Evolutionary conservation across 768 basidiomycete species (phyloP).

Genomic region (Cubamyces lactineus): DNA sequence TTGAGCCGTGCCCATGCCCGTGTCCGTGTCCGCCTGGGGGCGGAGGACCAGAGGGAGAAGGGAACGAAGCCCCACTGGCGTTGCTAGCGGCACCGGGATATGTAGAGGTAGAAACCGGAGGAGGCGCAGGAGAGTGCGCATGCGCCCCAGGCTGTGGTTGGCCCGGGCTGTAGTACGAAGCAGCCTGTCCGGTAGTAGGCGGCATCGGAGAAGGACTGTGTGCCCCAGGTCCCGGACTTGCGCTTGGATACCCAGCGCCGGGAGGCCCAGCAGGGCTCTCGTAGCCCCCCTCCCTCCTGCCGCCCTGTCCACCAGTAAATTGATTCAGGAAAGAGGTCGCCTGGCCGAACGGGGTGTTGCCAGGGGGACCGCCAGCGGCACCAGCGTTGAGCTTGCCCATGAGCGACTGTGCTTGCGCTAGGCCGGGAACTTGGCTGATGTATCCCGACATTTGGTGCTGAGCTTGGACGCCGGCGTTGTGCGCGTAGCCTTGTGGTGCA

Average conservation of each 20-base stretch:
- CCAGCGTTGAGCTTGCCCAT: slow-evolving; percentile 19
- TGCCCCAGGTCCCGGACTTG: not conserved
- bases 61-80: slow-evolving; percentile 6
- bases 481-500: slow-evolving; percentile 47
- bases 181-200: slow-evolving; percentile 7
- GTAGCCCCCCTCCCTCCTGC: not conserved
- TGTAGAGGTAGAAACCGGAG: not conserved
- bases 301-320: slow-evolving; percentile 11
- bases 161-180: slow-evolving; percentile 20
- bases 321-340: slow-evolving; percentile 12
- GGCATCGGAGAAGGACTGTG: slow-evolving; percentile 2
- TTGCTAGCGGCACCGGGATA: slow-evolving; percentile 17
- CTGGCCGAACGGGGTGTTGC: slow-evolving; percentile 7
- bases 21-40: not conserved
- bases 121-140: not conserved
- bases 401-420: slow-evolving; percentile 22
- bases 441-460: slow-evolving; percentile 54
- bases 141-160: slow-evolving; percentile 1
- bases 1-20: not conserved
- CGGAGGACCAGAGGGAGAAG: slow-evolving; percentile 6
- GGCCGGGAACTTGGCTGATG: slow-evolving; percentile 24
- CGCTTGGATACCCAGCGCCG: not conserved
- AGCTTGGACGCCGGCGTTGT: slow-evolving; percentile 49
- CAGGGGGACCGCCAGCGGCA: not conserved
- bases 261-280: not conserved